Evolutionary conservation across 2,329 filamentous ascomycete species (phyloP).

Genomic region (Pezicula rhizophila): DNA sequence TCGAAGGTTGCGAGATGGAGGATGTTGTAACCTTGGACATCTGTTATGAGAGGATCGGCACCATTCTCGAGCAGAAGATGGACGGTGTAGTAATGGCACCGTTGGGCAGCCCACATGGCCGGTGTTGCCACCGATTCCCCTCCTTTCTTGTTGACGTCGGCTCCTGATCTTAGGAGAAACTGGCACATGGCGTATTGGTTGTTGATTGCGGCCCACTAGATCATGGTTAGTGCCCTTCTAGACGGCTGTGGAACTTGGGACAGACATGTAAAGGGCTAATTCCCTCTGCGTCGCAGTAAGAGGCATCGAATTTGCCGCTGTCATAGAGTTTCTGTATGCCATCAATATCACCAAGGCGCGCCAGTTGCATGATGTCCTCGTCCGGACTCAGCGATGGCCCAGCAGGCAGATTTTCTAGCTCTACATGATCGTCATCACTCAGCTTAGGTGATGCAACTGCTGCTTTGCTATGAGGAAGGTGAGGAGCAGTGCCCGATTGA

Average conservation of each 20-base stretch:
- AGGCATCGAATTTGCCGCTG: constrained; percentile 72
- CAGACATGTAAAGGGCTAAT: constrained; percentile 92
- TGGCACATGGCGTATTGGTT: constrained; percentile 97
- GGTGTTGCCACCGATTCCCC: constrained; percentile 92
- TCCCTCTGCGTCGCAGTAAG: constrained; percentile 81
- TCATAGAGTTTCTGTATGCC: constrained; percentile 89
- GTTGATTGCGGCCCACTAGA: constrained; percentile 96
- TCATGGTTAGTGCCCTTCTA: constrained; percentile 1
- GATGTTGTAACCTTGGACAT: constrained; percentile 96
- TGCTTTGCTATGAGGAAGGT: constrained; percentile 50
- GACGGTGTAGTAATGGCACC: constrained; percentile 94
- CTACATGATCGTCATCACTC: constrained; percentile 34
- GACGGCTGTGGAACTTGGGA: constrained; percentile 11
- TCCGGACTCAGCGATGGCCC: constrained; percentile 33
- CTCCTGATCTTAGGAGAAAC: constrained; percentile 72
- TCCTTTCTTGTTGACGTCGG: constrained; percentile 90
- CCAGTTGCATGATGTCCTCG: constrained; percentile 93
- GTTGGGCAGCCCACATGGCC: constrained; percentile 93
- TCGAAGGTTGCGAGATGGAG: constrained; percentile 96
- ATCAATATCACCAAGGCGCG: constrained; percentile 76
- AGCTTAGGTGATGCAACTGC: constrained; percentile 47
- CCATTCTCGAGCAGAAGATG: constrained; percentile 86
- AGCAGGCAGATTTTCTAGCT: constrained; percentile 26
- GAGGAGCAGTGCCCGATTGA: constrained; percentile 28
- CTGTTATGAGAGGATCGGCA: constrained; percentile 85